These are phyloP conservation scores for Musa acuminata DNA, from an alignment of 176 grass and related monocot genomes.

Conservation along the genomic window DNA sequence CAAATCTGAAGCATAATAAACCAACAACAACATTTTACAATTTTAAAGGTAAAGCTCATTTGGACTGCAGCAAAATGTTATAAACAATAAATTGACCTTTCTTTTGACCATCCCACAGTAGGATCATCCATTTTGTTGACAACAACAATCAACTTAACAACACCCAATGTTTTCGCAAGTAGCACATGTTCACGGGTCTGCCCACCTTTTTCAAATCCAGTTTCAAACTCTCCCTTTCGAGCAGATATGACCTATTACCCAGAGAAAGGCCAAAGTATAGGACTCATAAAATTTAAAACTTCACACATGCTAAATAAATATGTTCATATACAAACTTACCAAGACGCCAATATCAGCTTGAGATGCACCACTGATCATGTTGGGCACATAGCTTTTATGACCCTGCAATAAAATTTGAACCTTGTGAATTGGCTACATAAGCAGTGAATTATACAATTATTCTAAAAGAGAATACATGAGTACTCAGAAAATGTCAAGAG, in stretches of 20 bases:
- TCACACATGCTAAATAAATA: constrained; percentile 7
- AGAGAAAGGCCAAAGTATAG: not conserved
- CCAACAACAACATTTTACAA: constrained; percentile 11
- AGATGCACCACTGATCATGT: constrained; percentile 95
- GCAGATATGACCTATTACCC: constrained; percentile 69
- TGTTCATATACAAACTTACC: constrained; percentile 31
- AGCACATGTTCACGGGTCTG: constrained; percentile 77
- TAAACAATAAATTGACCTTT: constrained; percentile 34
- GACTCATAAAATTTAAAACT: constrained; percentile 1
- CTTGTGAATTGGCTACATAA: not conserved
- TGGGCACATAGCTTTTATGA: constrained; percentile 97
- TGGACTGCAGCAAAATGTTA: not conserved
- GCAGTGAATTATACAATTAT: not conserved
- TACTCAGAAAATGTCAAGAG: no score
- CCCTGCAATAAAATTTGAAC: constrained; percentile 39
- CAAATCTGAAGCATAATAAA: constrained; percentile 40
- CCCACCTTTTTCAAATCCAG: constrained; percentile 75
- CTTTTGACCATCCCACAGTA: constrained; percentile 73
- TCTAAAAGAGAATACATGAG: not conserved
- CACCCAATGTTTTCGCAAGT: constrained; percentile 83
- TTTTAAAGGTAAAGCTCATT: constrained; percentile 3
- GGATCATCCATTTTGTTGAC: constrained; percentile 91
- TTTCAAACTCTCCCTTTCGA: constrained; percentile 94
- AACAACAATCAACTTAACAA: constrained; percentile 70
- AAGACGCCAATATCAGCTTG: constrained; percentile 97